These are phyloP conservation scores for Gentiana macrophylla DNA, from an alignment of 257 asterid genomes.

Conservation along the genomic window DNA sequence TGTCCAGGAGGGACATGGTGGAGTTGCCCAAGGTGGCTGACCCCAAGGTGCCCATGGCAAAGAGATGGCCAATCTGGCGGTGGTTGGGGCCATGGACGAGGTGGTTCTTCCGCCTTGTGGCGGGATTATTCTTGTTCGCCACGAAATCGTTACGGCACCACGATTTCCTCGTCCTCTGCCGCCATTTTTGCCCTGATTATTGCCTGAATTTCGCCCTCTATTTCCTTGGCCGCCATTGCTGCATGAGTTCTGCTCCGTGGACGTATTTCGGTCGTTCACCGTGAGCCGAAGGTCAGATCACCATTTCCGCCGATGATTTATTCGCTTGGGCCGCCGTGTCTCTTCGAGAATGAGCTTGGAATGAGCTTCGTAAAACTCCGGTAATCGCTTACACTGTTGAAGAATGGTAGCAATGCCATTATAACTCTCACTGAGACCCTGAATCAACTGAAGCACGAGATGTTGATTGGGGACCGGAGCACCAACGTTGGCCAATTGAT, in stretches of 20 bases:
- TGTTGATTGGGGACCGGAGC: too few species aligned
- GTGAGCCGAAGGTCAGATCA: not conserved
- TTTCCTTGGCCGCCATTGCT: not conserved
- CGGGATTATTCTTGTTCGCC: too few species aligned
- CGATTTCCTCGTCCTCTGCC: not conserved
- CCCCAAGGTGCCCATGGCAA: too few species aligned
- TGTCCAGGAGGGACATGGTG: too few species aligned
- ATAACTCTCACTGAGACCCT: too few species aligned
- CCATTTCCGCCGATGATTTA: not conserved
- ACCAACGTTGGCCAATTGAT: too few species aligned
- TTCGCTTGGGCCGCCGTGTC: not conserved
- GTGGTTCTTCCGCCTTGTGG: not conserved
- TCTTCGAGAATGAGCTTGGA: not conserved
- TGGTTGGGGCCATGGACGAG: too few species aligned
- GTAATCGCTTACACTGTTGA: not conserved
- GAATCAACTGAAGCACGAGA: too few species aligned
- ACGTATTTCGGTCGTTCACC: not conserved
- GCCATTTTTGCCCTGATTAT: not conserved
- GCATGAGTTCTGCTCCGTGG: not conserved
- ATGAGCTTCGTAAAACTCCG: not conserved
- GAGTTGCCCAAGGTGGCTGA: too few species aligned
- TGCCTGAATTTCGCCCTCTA: not conserved
- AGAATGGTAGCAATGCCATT: not conserved
- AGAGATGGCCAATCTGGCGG: too few species aligned
- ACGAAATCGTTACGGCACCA: too few species aligned